These are phyloP conservation scores for Protomyces macrosporus DNA, from an alignment of 1,139 yeast genomes.

Conservation along the genomic window DNA sequence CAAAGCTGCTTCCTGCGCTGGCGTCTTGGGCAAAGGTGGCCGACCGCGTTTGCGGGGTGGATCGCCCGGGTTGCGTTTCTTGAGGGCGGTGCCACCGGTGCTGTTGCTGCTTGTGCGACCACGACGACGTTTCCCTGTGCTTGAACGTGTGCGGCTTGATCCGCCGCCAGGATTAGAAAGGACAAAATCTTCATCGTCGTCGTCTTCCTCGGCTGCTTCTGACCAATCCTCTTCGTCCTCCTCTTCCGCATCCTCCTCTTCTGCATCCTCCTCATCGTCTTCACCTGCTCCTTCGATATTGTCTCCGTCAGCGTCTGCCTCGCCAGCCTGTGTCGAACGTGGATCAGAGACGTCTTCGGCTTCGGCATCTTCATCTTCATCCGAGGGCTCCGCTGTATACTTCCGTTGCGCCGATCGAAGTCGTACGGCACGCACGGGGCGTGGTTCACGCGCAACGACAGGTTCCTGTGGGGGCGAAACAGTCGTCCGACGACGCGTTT, in stretches of 20 bases:
- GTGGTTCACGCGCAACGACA: neutral
- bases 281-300: neutral
- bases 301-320: neutral
- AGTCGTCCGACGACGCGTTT: no score
- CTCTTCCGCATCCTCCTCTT: neutral
- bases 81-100: neutral
- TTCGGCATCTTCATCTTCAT: neutral
- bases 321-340: neutral
- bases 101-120: no score
- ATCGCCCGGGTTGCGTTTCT: neutral
- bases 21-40: neutral
- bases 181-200: neutral
- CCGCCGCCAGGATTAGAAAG: neutral
- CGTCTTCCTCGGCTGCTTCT: neutral
- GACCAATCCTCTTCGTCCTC: neutral
- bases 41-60: neutral
- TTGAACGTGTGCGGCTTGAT: neutral
- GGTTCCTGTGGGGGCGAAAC: no score
- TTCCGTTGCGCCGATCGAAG: neutral
- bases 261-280: neutral
- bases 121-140: no score
- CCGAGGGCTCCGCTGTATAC: no score
- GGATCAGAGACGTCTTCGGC: neutral
- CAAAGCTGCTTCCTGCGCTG: neutral
- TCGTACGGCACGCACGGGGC: neutral